Conservation (phyloP, 1,139 yeast species). For the Candida sp. region DNA sequence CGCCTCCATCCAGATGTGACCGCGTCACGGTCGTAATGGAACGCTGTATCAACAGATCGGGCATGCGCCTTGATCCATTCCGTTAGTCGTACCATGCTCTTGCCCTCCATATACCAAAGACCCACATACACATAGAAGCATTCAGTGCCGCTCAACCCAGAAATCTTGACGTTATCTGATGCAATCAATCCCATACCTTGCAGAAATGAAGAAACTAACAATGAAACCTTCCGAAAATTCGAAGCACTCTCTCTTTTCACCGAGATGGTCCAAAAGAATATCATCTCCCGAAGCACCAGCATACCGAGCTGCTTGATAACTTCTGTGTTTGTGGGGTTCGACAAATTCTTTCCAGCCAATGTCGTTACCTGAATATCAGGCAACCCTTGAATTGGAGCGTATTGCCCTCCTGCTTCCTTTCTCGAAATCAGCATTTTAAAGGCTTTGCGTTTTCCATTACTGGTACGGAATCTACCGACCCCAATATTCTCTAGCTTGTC, state of each 20-base stretch:
- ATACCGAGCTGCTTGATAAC: conserved; percentile 7
- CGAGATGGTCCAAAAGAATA: neutral
- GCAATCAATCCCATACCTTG: too few species aligned
- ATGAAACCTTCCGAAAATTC: neutral
- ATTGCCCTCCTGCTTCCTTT: neutral
- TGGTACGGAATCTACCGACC: conserved; percentile 2
- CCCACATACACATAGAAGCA: conserved; percentile 1
- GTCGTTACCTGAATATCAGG: neutral
- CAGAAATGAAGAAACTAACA: neutral
- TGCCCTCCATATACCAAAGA: neutral
- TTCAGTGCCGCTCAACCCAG: neutral
- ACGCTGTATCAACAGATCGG: neutral
- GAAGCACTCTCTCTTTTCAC: too few species aligned
- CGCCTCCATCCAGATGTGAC: neutral
- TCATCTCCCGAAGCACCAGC: conserved; percentile 7
- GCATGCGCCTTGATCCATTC: neutral
- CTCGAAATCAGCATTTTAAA: neutral
- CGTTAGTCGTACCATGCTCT: neutral
- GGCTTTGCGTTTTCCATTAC: neutral
- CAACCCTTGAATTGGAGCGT: neutral
- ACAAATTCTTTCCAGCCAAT: conserved; percentile 3
- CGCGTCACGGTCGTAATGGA: conserved; percentile 5
- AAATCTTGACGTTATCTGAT: too few species aligned
- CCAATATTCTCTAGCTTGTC: conserved; percentile 4
- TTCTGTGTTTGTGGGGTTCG: conserved; percentile 6